phyloP scores from a whole-genome alignment of 179 eudicot species.

The Silene vulgaris region DNA sequence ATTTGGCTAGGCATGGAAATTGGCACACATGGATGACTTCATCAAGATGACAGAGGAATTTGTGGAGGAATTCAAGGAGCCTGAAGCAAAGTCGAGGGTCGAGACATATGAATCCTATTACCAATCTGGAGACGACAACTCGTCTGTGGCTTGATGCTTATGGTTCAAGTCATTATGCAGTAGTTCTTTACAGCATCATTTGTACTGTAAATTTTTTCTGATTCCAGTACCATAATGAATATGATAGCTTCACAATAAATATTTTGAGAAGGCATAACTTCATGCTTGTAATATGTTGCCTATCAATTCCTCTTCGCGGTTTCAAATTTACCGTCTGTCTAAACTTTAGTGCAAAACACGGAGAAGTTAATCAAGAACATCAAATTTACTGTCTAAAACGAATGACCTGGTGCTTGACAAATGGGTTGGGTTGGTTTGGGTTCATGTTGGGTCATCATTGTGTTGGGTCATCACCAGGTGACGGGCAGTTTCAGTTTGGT shows the following conservation, averaged over 20 bases:
- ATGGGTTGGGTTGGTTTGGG: too few relatives aligned
- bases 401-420: too few relatives aligned
- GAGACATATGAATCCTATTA: conserved; percentile 53
- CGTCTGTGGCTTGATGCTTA: conserved; percentile 23
- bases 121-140: conserved; percentile 24
- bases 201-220: conserved; percentile 18
- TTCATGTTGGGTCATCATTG: too few relatives aligned
- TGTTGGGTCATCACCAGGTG: too few relatives aligned
- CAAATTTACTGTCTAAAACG: background rate
- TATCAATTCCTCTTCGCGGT: background rate
- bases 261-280: background rate
- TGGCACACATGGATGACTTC: conserved; percentile 52
- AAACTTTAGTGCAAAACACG: background rate
- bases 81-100: conserved; percentile 60
- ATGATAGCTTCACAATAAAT: background rate
- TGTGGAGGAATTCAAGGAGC: conserved; percentile 52
- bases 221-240: background rate
- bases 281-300: background rate
- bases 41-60: conserved; percentile 64
- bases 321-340: background rate
- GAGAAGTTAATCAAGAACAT: background rate
- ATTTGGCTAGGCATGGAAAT: conserved; percentile 59
- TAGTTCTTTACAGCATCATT: background rate
- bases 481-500: too few relatives aligned
- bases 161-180: background rate